Percentiles rank a stretch among this genome's conserved stretches.
phyloP scores from a whole-genome alignment of 2,329 filamentous ascomycete genomes.

The Claviceps spartinae region DNA sequence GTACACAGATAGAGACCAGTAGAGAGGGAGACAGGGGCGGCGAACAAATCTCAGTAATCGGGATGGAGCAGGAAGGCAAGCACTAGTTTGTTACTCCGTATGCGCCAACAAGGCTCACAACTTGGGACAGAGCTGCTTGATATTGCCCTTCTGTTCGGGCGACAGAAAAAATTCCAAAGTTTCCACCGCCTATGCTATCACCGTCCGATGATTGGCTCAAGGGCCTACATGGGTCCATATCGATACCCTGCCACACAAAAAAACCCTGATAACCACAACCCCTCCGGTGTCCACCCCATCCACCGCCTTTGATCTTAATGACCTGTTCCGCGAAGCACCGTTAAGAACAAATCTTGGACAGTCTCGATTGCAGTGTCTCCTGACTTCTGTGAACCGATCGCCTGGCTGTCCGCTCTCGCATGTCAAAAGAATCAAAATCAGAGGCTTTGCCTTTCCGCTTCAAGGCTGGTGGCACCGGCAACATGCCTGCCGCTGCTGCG shows the following conservation, averaged over 20 bases:
- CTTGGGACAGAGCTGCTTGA: neutral
- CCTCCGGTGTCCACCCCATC: slow-evolving; percentile 14
- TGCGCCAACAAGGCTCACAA: neutral
- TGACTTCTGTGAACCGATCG: neutral
- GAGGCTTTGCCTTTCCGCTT: slow-evolving; percentile 72
- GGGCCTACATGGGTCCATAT: slow-evolving; percentile 2
- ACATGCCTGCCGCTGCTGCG: slow-evolving; percentile 58
- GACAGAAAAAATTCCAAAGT: slow-evolving; percentile 17
- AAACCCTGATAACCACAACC: slow-evolving; percentile 25
- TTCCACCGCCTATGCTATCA: slow-evolving; percentile 21
- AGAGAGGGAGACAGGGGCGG: neutral
- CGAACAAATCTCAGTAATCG: neutral
- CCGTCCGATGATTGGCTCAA: slow-evolving; percentile 12
- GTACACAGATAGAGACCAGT: too few species aligned
- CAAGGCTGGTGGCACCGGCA: slow-evolving; percentile 63
- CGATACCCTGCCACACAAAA: slow-evolving; percentile 23
- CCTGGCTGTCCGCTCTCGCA: neutral
- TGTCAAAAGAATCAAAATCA: slow-evolving; percentile 31
- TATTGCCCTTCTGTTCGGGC: neutral
- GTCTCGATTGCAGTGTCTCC: neutral
- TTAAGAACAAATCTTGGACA: neutral
- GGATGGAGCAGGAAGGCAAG: neutral
- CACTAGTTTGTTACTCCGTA: neutral
- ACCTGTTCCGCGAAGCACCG: neutral
- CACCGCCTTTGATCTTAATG: slow-evolving; percentile 10